A percentile compares a stretch with the other conserved stretches of the same genome.
Evolutionary conservation across 495 filamentous ascomycete genomes (phyloP).

Genomic region (Penicillium chermesinum): DNA sequence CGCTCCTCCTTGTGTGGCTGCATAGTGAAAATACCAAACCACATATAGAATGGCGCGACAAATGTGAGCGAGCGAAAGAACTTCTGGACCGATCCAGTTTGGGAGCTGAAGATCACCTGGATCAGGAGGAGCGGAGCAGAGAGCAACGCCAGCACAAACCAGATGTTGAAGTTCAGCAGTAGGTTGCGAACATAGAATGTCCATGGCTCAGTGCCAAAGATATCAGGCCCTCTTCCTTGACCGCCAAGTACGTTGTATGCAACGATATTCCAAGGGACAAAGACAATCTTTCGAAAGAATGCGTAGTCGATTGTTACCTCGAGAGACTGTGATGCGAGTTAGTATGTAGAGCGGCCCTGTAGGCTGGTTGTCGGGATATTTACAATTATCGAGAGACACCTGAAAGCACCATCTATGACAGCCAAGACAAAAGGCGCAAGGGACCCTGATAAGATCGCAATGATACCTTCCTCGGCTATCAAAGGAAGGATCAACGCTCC

Average conservation of each 20-base stretch:
- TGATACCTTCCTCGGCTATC: constrained; percentile 66
- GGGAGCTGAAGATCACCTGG: constrained; percentile 40
- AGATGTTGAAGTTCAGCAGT: constrained; percentile 89
- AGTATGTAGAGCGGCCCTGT: constrained; percentile 14
- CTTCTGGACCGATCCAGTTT: constrained; percentile 39
- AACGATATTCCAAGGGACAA: constrained; percentile 89
- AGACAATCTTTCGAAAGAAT: constrained; percentile 72
- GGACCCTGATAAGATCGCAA: constrained; percentile 55
- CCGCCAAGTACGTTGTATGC: constrained; percentile 90
- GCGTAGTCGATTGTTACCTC: constrained; percentile 67
- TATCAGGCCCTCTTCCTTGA: constrained; percentile 72
- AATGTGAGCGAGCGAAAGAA: constrained; percentile 68
- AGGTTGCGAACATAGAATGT: constrained; percentile 93
- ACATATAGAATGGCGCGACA: constrained; percentile 83
- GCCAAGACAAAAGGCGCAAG: constrained; percentile 51
- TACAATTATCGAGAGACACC: constrained; percentile 67
- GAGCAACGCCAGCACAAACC: constrained; percentile 79
- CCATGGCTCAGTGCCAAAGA: constrained; percentile 97
- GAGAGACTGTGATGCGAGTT: constrained; percentile 35
- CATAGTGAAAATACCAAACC: constrained; percentile 83
- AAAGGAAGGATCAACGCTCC: constrained; percentile 78
- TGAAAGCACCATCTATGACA: constrained; percentile 60
- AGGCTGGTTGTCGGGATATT: constrained; percentile 6
- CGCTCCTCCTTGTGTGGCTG: constrained; percentile 98
- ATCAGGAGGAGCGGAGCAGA: constrained; percentile 58